A percentile compares a stretch with the other conserved stretches of the same genome.
Conservation (phyloP, 179 eudicot genomes). For the Carnegiea gigantea region DNA sequence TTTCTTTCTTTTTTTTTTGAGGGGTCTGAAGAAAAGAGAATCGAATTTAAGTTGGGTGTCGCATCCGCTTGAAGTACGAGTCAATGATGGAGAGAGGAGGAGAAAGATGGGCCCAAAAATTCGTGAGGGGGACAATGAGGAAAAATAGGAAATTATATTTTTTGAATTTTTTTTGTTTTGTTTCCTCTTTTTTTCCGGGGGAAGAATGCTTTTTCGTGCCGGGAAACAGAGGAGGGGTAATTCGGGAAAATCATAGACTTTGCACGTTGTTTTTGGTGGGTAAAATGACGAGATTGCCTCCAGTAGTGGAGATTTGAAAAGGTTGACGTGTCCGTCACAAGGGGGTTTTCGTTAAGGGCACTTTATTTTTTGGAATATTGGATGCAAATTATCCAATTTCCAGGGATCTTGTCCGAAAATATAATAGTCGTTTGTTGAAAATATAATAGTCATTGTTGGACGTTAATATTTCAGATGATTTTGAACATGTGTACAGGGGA, state of each 20-base stretch:
- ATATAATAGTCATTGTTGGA: too few relatives aligned
- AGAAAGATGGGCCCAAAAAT: constrained; percentile 1
- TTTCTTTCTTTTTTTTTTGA: not conserved
- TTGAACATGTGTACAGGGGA: too few relatives aligned
- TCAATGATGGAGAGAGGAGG: constrained; percentile 3
- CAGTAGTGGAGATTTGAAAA: not conserved
- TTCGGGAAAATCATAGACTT: not conserved
- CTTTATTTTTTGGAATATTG: not conserved
- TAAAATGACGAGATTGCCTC: not conserved
- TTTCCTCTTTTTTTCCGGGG: not conserved
- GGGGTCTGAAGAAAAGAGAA: not conserved
- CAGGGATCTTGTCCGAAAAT: too few relatives aligned
- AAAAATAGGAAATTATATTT: not conserved
- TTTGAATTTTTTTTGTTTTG: not conserved
- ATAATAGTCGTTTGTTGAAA: too few relatives aligned
- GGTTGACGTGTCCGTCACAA: not conserved
- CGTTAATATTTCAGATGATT: too few relatives aligned
- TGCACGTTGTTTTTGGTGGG: not conserved
- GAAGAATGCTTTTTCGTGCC: constrained; percentile 4
- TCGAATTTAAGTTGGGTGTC: not conserved
- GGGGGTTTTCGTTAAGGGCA: not conserved
- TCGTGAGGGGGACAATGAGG: not conserved
- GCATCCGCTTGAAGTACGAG: not conserved
- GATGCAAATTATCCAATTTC: too few relatives aligned
- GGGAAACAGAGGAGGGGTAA: not conserved